phyloP scores from a whole-genome alignment of 78 protist species.

The Dictyostelium firmibasis region DNA sequence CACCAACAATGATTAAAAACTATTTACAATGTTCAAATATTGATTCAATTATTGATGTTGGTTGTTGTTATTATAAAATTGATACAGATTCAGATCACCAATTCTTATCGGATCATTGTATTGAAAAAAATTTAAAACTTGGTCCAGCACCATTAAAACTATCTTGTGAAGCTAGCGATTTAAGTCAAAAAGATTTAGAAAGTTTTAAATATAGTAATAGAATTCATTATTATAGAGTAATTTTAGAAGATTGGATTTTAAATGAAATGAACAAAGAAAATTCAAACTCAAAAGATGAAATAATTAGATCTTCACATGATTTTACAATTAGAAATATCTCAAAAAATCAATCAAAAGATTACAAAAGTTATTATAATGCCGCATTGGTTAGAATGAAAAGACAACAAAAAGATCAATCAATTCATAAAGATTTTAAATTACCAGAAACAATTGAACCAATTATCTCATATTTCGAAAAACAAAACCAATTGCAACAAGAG shows the following conservation, averaged over 20 bases:
- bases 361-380: neutral
- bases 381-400: constrained; percentile 24
- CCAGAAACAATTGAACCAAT: neutral
- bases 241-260: constrained; percentile 23
- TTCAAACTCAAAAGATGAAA: no score
- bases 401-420: neutral
- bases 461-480: neutral
- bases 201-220: constrained; percentile 6
- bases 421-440: neutral
- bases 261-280: neutral
- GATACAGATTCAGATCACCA: neutral
- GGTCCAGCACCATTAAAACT: constrained; percentile 53
- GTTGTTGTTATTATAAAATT: constrained; percentile 63
- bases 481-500: neutral
- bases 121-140: neutral
- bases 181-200: neutral
- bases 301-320: neutral
- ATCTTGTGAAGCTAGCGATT: constrained; percentile 51
- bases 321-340: constrained; percentile 36
- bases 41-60: constrained; percentile 43
- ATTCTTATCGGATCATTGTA: constrained; percentile 15
- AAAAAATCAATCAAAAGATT: neutral
- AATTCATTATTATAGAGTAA: constrained; percentile 46
- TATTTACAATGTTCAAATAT: constrained; percentile 36
- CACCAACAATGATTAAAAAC: constrained; percentile 44